Conservation (phyloP, 768 basidiomycete genomes). For the Pulveroboletus sp. region DNA sequence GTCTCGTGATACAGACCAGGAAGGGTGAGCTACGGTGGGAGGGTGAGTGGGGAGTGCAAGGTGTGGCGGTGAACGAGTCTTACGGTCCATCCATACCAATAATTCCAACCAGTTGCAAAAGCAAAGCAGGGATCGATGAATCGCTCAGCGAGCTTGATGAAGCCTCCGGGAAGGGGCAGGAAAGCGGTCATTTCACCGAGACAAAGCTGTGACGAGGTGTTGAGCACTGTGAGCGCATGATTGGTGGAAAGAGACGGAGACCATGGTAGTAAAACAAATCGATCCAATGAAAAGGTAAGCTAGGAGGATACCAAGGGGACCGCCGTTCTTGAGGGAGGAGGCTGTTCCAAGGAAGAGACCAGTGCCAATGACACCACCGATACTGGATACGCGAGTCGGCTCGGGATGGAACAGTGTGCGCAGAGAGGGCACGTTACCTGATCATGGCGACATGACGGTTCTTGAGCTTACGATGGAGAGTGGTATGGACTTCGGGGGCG, state of each 20-base stretch:
- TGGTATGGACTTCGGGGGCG: neutral
- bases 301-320: conserved; percentile 44
- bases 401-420: neutral
- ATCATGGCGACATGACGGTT: conserved; percentile 36
- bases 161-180: conserved; percentile 42
- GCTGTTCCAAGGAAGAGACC: conserved; percentile 35
- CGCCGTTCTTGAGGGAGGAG: conserved; percentile 35
- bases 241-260: neutral
- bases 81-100: conserved; percentile 38
- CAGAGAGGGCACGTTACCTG: conserved; percentile 18
- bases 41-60: conserved; percentile 3
- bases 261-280: conserved; percentile 38
- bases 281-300: conserved; percentile 37
- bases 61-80: neutral
- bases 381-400: conserved; percentile 10
- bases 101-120: conserved; percentile 41
- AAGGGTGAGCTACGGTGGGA: conserved; percentile 17
- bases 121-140: conserved; percentile 44
- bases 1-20: conserved; percentile 15
- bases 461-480: conserved; percentile 28
- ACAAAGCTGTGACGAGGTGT: conserved; percentile 20
- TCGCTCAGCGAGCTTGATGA: conserved; percentile 44
- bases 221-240: neutral
- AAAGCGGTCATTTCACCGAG: conserved; percentile 45
- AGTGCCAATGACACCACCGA: conserved; percentile 41